phyloP scores from a whole-genome alignment of 2,329 filamentous ascomycete genomes.

The Mollisia scopiformis region DNA sequence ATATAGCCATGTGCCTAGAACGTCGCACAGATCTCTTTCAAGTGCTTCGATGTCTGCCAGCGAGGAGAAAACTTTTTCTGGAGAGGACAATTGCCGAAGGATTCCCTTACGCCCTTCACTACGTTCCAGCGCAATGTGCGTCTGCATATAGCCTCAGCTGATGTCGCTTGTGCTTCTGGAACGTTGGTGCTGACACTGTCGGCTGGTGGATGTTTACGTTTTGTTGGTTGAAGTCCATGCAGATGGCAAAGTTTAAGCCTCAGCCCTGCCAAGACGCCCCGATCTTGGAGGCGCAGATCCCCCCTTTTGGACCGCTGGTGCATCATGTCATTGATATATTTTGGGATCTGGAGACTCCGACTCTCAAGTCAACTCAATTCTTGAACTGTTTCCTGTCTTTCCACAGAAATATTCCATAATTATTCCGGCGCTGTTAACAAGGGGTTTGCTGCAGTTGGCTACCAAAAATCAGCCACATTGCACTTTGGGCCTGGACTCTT shows the following conservation, averaged over 20 bases:
- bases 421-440: neutral
- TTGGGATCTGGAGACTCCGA: too few species aligned
- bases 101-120: neutral
- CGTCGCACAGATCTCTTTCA: neutral
- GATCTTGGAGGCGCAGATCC: neutral
- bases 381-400: neutral
- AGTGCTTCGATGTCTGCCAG: neutral
- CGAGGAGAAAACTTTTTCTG: neutral
- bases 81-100: neutral
- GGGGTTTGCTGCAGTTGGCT: neutral
- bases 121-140: neutral
- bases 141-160: neutral
- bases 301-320: too few species aligned
- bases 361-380: neutral
- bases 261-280: neutral
- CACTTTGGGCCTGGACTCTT: neutral
- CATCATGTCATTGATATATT: too few species aligned
- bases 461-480: neutral
- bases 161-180: neutral
- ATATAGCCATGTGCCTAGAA: slow-evolving; percentile 1
- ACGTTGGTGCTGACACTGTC: neutral
- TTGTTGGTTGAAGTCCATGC: neutral
- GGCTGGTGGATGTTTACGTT: neutral
- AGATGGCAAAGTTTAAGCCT: neutral
- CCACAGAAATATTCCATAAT: neutral